Conservation (phyloP, 2,329 filamentous ascomycete genomes). For the Botrytis cinerea region DNA sequence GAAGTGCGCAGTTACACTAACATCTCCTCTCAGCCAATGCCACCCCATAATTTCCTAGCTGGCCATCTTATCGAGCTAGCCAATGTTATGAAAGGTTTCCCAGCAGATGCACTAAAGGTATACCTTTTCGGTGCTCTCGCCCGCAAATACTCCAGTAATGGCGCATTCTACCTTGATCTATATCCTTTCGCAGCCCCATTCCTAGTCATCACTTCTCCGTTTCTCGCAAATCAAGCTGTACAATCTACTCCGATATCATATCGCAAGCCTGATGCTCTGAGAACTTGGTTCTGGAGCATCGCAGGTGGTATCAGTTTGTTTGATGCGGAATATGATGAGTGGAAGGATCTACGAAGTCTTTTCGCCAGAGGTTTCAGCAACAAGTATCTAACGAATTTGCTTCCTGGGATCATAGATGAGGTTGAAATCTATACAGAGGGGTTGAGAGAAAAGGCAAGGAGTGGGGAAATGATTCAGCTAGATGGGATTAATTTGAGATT, state of each 20-base stretch:
- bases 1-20: neutral
- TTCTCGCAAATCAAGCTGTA: conserved; percentile 29
- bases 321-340: conserved; percentile 30
- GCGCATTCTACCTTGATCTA: conserved; percentile 33
- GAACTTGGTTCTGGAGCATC: conserved; percentile 28
- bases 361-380: conserved; percentile 36
- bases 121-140: conserved; percentile 28
- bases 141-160: conserved; percentile 27
- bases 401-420: conserved; percentile 31
- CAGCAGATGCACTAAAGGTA: conserved; percentile 28
- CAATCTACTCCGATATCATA: conserved; percentile 26
- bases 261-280: conserved; percentile 28
- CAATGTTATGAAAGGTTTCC: conserved; percentile 21
- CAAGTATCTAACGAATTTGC: conserved; percentile 28
- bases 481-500: conserved; percentile 30
- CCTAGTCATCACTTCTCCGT: conserved; percentile 30
- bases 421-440: conserved; percentile 10
- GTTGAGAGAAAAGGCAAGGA: conserved; percentile 28
- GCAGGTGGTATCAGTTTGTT: conserved; percentile 29
- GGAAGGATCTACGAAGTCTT: conserved; percentile 31
- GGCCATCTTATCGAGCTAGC: conserved; percentile 30
- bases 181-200: conserved; percentile 33
- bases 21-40: conserved; percentile 28
- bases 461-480: conserved; percentile 29
- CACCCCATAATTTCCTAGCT: conserved; percentile 24